Base-by-base conservation (phyloP, 1,139 yeast genomes). In the Candida sojae region DNA sequence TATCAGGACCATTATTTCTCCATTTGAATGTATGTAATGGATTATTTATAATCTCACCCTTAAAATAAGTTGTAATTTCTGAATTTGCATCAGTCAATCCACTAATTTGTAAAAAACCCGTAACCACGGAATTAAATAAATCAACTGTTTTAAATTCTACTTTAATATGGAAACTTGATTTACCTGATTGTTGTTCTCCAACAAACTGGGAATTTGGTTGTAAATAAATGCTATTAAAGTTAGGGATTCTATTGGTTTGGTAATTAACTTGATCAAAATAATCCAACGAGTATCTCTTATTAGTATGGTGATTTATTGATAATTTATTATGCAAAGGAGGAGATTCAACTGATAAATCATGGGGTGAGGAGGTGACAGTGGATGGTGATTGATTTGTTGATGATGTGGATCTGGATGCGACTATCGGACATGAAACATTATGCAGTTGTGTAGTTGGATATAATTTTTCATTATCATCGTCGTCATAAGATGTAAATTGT, bases 51-150 rank as follows among this genome's bases (percentile, higher is more conserved):
- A 91, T 87, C 61, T 88, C 96, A 5, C 92, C 95, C 57, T 84
- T 89, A 69, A 92, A 92, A 61, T 86, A 91, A 0, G 97, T 92
- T 11, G 89, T 82, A 53, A 92, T 84, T 54, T 85, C 84, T 1
- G 96, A 92, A 55, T 87, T 82, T 42, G 82, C 77, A 49, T 81
- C 84, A 0, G 97, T 89, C 44, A 92, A 73, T 2, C 96, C 96
- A 50, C 84, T 79, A 49, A 92, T 92, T 51, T 86, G 85, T 44
- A 92, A 71, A 57, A 85, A 87, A 5, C 97, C 98, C 32, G 91
- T 82, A 21, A 91, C 65, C 42, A 79, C 75, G 1, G 88, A 82
- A 51, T 77, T 75, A 29, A 67, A 68, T 57, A 88, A 68, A 63
- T 88, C 92, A 23, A 88, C 88, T 32, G 80, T 79, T 62, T 86